These are phyloP conservation scores for Shiraia bambusicola DNA, from an alignment of 2,329 filamentous ascomycete species.

Conservation along the genomic window DNA sequence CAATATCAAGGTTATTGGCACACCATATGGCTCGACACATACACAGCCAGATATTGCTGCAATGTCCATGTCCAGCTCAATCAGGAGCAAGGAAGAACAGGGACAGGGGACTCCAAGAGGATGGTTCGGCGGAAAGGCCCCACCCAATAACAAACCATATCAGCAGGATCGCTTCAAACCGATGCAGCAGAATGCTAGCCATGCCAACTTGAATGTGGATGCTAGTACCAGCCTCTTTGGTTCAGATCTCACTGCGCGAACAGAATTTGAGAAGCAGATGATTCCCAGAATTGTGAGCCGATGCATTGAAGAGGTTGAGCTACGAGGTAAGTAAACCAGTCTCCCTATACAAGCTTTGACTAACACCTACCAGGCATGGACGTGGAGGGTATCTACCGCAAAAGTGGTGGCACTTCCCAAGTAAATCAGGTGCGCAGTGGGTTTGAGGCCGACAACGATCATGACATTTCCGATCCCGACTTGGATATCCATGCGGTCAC, in stretches of 20 bases:
- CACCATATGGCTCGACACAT: constrained; percentile 41
- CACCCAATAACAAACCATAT: constrained; percentile 12
- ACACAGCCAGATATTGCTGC: constrained; percentile 38
- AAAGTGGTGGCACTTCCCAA: constrained; percentile 90
- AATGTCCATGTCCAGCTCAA: constrained; percentile 35
- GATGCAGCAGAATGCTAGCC: constrained; percentile 47
- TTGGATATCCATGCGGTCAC: constrained; percentile 96
- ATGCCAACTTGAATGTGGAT: constrained; percentile 42
- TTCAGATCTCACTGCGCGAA: constrained; percentile 80
- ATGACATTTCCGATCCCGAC: constrained; percentile 89
- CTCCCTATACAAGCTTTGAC: no score
- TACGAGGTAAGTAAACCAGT: constrained; percentile 60
- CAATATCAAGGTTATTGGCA: constrained; percentile 55
- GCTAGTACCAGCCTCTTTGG: constrained; percentile 69
- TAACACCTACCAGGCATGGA: constrained; percentile 62
- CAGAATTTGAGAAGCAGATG: constrained; percentile 83
- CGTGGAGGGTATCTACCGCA: constrained; percentile 94
- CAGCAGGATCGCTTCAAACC: constrained; percentile 32
- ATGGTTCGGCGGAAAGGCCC: constrained; percentile 39
- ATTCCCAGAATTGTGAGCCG: constrained; percentile 89
- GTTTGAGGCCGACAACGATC: constrained; percentile 83
- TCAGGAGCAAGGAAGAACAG: constrained; percentile 26
- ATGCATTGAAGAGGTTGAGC: constrained; percentile 94
- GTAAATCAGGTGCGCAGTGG: constrained; percentile 88
- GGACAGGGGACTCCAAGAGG: constrained; percentile 29